These are phyloP conservation scores for Acanthamoeba culbertsoni DNA, from an alignment of 208 protist genomes.

Conservation along the genomic window DNA sequence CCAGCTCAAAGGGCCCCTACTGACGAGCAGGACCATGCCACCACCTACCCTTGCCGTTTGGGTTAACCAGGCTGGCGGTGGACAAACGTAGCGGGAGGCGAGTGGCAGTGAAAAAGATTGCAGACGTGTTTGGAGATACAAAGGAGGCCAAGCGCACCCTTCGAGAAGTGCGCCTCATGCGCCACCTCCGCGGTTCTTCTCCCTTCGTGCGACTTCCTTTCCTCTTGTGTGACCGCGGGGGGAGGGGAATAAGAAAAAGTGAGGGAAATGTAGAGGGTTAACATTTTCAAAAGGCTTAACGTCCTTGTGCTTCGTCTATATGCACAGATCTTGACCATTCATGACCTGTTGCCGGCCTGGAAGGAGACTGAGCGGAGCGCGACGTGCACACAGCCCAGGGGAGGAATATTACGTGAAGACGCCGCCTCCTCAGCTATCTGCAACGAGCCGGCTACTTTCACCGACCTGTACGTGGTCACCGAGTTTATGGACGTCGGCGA, in stretches of 20 bases:
- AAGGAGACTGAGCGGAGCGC: not conserved
- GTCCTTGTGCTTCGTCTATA: not conserved
- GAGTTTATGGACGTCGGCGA: slow-evolving; percentile 48
- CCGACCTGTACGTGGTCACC: slow-evolving; percentile 47
- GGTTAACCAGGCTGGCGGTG: not conserved
- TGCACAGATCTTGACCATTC: not conserved
- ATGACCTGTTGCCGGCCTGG: not conserved
- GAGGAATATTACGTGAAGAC: not conserved
- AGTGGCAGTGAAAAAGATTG: slow-evolving; percentile 96
- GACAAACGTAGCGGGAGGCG: not conserved
- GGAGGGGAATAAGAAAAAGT: no score
- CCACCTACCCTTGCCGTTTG: not conserved
- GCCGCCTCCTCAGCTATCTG: no score
- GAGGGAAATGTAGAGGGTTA: no score
- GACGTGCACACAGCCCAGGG: not conserved
- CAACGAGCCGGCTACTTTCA: no score
- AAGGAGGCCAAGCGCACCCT: slow-evolving; percentile 93
- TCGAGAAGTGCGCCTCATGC: slow-evolving; percentile 94
- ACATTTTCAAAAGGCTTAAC: no score
- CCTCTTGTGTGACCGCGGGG: not conserved
- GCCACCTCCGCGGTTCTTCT: slow-evolving; percentile 82
- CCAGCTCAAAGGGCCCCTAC: not conserved
- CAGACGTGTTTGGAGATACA: not conserved
- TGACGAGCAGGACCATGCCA: not conserved
- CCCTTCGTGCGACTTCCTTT: not conserved